phyloP scores from a whole-genome alignment of 177 flowering plant genomes.

The Vitis hybrid region DNA sequence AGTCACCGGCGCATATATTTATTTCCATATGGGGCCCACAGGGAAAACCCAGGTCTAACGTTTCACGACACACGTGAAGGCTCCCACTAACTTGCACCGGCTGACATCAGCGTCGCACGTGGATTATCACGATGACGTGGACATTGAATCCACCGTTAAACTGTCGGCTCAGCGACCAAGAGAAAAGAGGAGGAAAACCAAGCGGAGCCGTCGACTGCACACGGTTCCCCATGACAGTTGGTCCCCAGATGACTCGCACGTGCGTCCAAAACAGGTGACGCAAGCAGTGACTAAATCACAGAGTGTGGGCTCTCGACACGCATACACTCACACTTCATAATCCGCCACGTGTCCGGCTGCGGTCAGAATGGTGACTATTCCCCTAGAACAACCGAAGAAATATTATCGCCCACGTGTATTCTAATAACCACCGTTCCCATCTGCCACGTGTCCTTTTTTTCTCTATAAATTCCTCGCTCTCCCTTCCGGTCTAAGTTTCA shows the following conservation, averaged over 20 bases:
- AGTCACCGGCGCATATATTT: too few relatives aligned
- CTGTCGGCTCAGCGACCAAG: conserved; percentile 1
- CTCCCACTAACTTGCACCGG: too few relatives aligned
- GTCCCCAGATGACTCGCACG: conserved; percentile 16
- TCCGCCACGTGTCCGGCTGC: conserved; percentile 34
- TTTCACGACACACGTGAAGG: too few relatives aligned
- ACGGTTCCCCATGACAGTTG: conserved; percentile 11
- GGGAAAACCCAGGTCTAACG: too few relatives aligned
- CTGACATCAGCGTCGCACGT: conserved; percentile 10
- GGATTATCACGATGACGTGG: conserved; percentile 15
- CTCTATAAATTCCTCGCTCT: conserved; percentile 43
- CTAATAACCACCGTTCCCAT: conserved; percentile 17
- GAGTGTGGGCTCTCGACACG: conserved; percentile 17
- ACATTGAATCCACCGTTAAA: conserved; percentile 17
- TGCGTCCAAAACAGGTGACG: conserved; percentile 41
- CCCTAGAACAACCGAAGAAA: neutral
- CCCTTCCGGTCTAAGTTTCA: conserved; percentile 55
- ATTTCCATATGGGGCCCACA: too few relatives aligned
- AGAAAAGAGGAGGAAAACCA: neutral
- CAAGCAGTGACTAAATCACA: conserved; percentile 50
- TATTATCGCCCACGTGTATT: conserved; percentile 47
- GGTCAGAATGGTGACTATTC: conserved; percentile 6
- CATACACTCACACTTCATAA: conserved; percentile 12
- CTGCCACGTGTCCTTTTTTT: conserved; percentile 41
- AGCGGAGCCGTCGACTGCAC: conserved; percentile 23